Percentiles rank a stretch among this genome's conserved stretches.
phyloP scores from a whole-genome alignment of 768 basidiomycete genomes.

The Obba rivulosa region DNA sequence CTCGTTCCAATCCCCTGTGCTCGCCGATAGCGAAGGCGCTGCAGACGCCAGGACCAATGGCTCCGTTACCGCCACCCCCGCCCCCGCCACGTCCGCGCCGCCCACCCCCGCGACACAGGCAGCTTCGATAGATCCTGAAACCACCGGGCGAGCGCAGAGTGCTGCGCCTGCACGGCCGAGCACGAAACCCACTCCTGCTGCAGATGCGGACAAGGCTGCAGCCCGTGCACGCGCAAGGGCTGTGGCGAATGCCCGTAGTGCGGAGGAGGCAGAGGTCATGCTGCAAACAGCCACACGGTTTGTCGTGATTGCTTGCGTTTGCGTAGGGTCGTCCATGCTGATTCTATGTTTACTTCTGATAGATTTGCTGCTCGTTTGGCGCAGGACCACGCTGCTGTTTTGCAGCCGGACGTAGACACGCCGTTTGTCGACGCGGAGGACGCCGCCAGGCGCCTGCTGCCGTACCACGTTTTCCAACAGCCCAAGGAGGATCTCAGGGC shows the following conservation, averaged over 20 bases:
- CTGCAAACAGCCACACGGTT: conserved; percentile 47
- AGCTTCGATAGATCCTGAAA: not conserved
- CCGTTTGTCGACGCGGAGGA: conserved; percentile 62
- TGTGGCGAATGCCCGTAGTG: conserved; percentile 32
- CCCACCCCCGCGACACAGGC: not conserved
- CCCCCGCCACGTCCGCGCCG: conserved; percentile 3
- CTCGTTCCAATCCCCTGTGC: not conserved
- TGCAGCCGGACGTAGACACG: conserved; percentile 63
- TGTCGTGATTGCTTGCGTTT: conserved; percentile 8
- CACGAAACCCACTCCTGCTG: conserved; percentile 8
- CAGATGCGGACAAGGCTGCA: conserved; percentile 15
- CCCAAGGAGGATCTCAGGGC: conserved; percentile 56
- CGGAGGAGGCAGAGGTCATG: conserved; percentile 48
- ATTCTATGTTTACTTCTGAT: not conserved
- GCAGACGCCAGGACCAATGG: conserved; percentile 6
- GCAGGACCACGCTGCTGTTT: conserved; percentile 54
- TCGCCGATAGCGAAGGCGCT: not conserved
- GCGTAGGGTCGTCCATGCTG: not conserved
- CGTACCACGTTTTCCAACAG: conserved; percentile 78
- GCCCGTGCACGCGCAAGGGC: conserved; percentile 10
- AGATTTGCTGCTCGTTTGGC: conserved; percentile 54
- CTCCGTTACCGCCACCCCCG: conserved; percentile 10
- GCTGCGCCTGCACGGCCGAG: not conserved
- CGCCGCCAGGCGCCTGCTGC: conserved; percentile 64
- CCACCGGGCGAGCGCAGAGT: not conserved